phyloP scores from a whole-genome alignment of 2,329 filamentous ascomycete genomes.

The Phyllachora maydis region DNA sequence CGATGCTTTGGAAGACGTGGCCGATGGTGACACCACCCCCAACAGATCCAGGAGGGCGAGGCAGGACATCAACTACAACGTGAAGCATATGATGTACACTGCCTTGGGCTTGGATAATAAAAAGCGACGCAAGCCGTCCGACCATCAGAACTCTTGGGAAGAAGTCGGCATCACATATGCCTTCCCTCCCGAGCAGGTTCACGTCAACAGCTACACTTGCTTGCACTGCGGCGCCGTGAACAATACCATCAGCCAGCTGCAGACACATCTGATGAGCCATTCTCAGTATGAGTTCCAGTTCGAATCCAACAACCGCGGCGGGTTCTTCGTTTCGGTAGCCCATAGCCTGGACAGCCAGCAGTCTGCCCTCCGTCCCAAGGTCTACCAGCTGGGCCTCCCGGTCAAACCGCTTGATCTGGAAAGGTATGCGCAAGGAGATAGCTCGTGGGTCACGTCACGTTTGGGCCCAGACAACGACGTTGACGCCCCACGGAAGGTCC shows the following conservation, averaged over 20 bases:
- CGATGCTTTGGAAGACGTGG: slow-evolving; percentile 12
- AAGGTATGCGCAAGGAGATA: slow-evolving; percentile 20
- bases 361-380: slow-evolving; percentile 9
- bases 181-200: slow-evolving; percentile 20
- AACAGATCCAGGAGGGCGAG: slow-evolving; percentile 27
- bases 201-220: slow-evolving; percentile 27
- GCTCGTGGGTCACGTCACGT: slow-evolving; percentile 21
- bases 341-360: slow-evolving; percentile 6
- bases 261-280: slow-evolving; percentile 26
- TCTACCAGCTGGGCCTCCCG: slow-evolving; percentile 20
- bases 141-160: too few relatives aligned
- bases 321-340: slow-evolving; percentile 17
- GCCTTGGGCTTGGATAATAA: slow-evolving; percentile 28
- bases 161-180: slow-evolving; percentile 25
- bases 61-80: slow-evolving; percentile 31
- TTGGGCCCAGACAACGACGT: slow-evolving; percentile 16
- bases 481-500: slow-evolving; percentile 6
- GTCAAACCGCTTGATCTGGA: slow-evolving; percentile 22
- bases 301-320: slow-evolving; percentile 14
- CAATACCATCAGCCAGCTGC: slow-evolving; percentile 23
- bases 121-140: slow-evolving; percentile 16
- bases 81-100: slow-evolving; percentile 36
- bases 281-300: slow-evolving; percentile 21
- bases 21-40: slow-evolving; percentile 25
- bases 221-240: slow-evolving; percentile 26